phyloP scores from a whole-genome alignment of 306 rosid genomes.

The Sechiopsis laciniata region DNA sequence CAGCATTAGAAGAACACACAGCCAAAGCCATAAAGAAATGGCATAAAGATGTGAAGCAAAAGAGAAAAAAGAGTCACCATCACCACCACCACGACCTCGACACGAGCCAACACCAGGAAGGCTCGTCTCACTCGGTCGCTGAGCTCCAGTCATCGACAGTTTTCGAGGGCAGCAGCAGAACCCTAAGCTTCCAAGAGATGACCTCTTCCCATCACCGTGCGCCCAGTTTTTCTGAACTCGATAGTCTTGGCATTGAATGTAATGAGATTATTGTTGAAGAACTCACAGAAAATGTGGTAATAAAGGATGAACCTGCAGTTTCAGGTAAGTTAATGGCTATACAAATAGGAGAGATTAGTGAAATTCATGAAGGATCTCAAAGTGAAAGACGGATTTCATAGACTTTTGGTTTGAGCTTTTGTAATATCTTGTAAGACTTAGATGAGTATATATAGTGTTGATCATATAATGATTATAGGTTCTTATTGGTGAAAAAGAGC shows the following conservation, averaged over 20 bases:
- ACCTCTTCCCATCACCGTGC: conserved; percentile 13
- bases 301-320: not conserved
- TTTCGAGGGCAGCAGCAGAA: not conserved
- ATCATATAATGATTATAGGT: not conserved
- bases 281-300: not conserved
- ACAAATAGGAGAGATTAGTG: conserved; percentile 9
- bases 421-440: no score
- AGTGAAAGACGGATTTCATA: not conserved
- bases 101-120: not conserved
- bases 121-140: conserved; percentile 8
- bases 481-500: not conserved
- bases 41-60: conserved; percentile 43
- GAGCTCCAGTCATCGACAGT: not conserved
- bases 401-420: not conserved
- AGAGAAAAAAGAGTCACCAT: conserved; percentile 25
- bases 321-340: not conserved
- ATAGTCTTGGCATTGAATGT: not conserved
- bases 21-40: conserved; percentile 37
- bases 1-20: conserved; percentile 41
- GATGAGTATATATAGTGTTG: not conserved
- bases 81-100: not conserved
- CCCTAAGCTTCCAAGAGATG: conserved; percentile 3
- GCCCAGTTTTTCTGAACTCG: not conserved
- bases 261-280: not conserved
- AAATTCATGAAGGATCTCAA: not conserved